These are phyloP conservation scores for Knoxia roxburghii DNA, from an alignment of 257 asterid genomes.

Conservation along the genomic window DNA sequence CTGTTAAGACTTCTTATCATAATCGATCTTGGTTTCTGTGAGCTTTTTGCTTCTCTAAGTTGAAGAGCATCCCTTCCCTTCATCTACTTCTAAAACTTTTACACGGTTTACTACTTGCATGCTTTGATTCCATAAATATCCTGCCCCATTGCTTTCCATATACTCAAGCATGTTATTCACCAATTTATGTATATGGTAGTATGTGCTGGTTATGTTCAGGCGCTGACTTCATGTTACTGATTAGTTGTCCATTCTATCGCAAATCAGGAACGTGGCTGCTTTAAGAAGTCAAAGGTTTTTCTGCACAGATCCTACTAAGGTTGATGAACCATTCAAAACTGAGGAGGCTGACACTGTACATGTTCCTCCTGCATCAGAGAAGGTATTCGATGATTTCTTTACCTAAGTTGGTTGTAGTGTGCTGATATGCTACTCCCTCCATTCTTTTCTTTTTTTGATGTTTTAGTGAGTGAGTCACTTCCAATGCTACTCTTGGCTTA, in stretches of 20 bases:
- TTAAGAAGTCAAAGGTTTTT: constrained; percentile 47
- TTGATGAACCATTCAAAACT: constrained; percentile 43
- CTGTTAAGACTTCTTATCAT: background rate
- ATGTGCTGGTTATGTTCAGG: background rate
- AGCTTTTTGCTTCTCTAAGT: background rate
- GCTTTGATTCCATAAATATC: background rate
- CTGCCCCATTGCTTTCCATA: background rate
- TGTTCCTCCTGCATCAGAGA: constrained; percentile 73
- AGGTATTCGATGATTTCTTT: constrained; percentile 40
- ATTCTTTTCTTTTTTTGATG: too few species aligned
- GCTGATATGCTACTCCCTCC: too few species aligned
- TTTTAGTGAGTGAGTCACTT: too few species aligned
- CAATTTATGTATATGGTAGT: background rate
- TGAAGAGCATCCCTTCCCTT: background rate
- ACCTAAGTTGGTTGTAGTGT: background rate
- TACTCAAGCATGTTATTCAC: background rate
- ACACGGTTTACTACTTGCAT: background rate
- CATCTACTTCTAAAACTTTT: background rate
- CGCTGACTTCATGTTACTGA: background rate
- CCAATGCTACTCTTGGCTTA: too few species aligned
- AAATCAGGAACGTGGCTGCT: constrained; percentile 31
- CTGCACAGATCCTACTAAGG: constrained; percentile 39
- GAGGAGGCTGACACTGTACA: constrained; percentile 87
- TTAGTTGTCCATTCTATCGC: background rate
- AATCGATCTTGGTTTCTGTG: background rate